Conservation (phyloP, 1,284 basidiomycete species). For the Apiotrichum montevideense region DNA sequence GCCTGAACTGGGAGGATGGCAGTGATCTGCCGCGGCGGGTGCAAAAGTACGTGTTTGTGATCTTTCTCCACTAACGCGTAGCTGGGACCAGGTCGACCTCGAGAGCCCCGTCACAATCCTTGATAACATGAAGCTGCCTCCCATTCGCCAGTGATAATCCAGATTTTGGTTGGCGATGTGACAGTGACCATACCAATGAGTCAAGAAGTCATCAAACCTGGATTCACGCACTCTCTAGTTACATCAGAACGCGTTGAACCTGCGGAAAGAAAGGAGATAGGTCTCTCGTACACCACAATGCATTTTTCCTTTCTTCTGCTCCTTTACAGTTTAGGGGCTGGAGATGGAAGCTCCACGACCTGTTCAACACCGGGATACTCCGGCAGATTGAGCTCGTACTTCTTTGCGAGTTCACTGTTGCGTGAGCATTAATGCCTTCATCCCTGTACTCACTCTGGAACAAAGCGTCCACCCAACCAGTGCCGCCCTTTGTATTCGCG, state of each 20-base stretch:
- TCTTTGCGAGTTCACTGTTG: conserved; percentile 60
- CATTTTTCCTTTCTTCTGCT: not conserved
- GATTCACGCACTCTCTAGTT: too few species aligned
- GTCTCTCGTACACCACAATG: too few species aligned
- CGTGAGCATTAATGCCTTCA: too few species aligned
- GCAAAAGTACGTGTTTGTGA: conserved; percentile 9
- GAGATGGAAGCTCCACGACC: conserved; percentile 60
- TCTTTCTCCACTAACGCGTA: not conserved
- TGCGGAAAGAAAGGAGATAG: too few species aligned
- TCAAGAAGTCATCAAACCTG: too few species aligned
- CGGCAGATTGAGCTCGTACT: conserved; percentile 69
- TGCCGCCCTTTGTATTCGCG: conserved; percentile 70
- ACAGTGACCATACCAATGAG: too few species aligned
- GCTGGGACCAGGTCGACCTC: conserved; percentile 11
- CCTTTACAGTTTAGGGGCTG: conserved; percentile 6
- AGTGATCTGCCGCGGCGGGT: conserved; percentile 21
- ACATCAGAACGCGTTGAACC: too few species aligned
- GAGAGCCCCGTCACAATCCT: conserved; percentile 3
- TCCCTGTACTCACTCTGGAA: conserved; percentile 77
- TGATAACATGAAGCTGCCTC: conserved; percentile 9
- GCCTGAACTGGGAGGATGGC: conserved; percentile 31
- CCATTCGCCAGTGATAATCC: conserved; percentile 6
- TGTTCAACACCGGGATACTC: conserved; percentile 68
- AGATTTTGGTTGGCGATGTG: too few species aligned
- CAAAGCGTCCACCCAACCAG: conserved; percentile 87